phyloP scores from a whole-genome alignment of 495 filamentous ascomycete genomes.

The Tricharina praecox region DNA sequence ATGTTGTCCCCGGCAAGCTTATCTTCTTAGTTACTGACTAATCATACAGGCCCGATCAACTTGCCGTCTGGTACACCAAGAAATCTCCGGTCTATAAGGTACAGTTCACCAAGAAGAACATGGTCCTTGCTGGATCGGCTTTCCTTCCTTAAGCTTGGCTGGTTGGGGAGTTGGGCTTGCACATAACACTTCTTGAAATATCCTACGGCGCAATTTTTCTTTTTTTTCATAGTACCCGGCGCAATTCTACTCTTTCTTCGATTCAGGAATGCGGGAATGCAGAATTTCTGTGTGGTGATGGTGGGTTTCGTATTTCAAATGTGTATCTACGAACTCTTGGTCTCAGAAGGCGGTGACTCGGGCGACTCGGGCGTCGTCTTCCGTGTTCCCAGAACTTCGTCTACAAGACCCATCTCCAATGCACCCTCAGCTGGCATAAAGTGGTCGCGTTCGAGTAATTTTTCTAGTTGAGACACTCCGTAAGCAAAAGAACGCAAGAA shows the following conservation, averaged over 20 bases:
- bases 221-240: too few species aligned
- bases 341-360: neutral
- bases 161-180: too few species aligned
- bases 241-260: too few species aligned
- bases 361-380: conserved; percentile 10
- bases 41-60: conserved; percentile 50
- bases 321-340: too few species aligned
- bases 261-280: too few species aligned
- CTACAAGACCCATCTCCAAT: conserved; percentile 73
- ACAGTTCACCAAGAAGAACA: conserved; percentile 79
- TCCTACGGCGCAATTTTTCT: too few species aligned
- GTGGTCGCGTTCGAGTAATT: conserved; percentile 88
- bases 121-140: conserved; percentile 73
- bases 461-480: conserved; percentile 35
- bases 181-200: too few species aligned
- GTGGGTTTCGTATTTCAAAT: too few species aligned
- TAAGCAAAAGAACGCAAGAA: conserved; percentile 2
- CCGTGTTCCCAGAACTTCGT: conserved; percentile 51
- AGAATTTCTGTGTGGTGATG: too few species aligned
- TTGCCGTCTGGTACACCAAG: conserved; percentile 85
- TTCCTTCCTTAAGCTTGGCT: conserved; percentile 42
- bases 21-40: neutral
- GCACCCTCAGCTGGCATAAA: conserved; percentile 84
- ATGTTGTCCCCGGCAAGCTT: conserved; percentile 4
- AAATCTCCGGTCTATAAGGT: conserved; percentile 90